A percentile compares a stretch with the other conserved stretches of the same genome.
Conservation (phyloP, 1,284 basidiomycete genomes). For the Ganoderma lingzhi region DNA sequence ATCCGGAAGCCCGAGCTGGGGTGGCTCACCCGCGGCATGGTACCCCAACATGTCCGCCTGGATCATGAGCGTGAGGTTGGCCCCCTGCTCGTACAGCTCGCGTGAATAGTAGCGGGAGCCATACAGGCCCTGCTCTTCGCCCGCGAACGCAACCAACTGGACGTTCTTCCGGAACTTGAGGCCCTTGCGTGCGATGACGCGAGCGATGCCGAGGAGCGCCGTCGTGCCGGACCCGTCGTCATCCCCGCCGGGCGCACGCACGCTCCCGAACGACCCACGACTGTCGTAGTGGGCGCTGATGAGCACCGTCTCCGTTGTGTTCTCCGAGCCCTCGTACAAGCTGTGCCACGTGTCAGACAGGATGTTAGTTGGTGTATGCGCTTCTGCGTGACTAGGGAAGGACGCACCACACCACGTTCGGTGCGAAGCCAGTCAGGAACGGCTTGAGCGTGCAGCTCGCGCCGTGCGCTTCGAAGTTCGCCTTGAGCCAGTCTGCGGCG, state of each 20-base stretch:
- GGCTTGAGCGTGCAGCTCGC: slow-evolving; percentile 71
- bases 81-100: slow-evolving; percentile 61
- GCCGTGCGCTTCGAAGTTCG: slow-evolving; percentile 74
- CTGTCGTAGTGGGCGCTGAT: slow-evolving; percentile 89
- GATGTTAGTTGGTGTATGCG: too few species aligned
- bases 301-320: slow-evolving; percentile 69
- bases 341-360: slow-evolving; percentile 42
- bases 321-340: slow-evolving; percentile 57
- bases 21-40: slow-evolving; percentile 74
- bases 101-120: slow-evolving; percentile 75
- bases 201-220: slow-evolving; percentile 80
- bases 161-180: slow-evolving; percentile 74
- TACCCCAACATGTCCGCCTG: slow-evolving; percentile 93
- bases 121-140: slow-evolving; percentile 75
- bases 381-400: not conserved
- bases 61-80: slow-evolving; percentile 82
- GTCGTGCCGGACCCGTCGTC: slow-evolving; percentile 86
- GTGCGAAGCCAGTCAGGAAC: slow-evolving; percentile 79
- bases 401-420: slow-evolving; percentile 83
- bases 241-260: slow-evolving; percentile 77
- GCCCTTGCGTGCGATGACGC: slow-evolving; percentile 67
- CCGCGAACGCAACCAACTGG: slow-evolving; percentile 74
- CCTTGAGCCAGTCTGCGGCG: slow-evolving; percentile 82
- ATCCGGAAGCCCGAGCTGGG: slow-evolving; percentile 82
- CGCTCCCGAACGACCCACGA: slow-evolving; percentile 83